Evolutionary conservation across 2,329 filamentous ascomycete species (phyloP).

Genomic region (Ophiostoma sp.): DNA sequence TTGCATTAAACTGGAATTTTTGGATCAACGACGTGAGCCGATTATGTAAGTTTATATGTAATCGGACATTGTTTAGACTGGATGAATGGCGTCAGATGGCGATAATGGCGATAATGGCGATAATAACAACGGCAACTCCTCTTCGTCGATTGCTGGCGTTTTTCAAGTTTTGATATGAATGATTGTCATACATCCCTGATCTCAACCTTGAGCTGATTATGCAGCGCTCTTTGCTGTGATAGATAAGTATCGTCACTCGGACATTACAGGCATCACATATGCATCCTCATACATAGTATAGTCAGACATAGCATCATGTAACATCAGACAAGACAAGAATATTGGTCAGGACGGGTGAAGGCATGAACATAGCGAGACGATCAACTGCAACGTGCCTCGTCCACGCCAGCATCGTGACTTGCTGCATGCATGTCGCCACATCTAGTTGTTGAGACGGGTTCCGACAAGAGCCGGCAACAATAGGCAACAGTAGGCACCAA

Average conservation of each 20-base stretch:
- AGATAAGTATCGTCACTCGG: not conserved
- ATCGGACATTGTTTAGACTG: not conserved
- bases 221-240: not conserved
- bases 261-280: not conserved
- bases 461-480: not conserved
- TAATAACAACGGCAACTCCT: not conserved
- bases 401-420: not conserved
- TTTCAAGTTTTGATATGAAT: not conserved
- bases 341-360: not conserved
- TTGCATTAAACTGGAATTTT: not conserved
- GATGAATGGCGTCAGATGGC: not conserved
- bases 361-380: not conserved
- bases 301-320: not conserved
- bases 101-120: not conserved
- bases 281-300: not conserved
- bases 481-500: not conserved
- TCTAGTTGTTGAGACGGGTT: not conserved
- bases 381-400: not conserved
- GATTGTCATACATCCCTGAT: not conserved
- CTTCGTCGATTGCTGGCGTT: not conserved
- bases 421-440: not conserved
- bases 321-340: not conserved
- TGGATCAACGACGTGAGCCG: not conserved
- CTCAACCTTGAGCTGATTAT: not conserved
- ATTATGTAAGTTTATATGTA: not conserved